Evolutionary conservation across 148 eudicot species (phyloP).

Genomic region (Fagopyrum esculentum): DNA sequence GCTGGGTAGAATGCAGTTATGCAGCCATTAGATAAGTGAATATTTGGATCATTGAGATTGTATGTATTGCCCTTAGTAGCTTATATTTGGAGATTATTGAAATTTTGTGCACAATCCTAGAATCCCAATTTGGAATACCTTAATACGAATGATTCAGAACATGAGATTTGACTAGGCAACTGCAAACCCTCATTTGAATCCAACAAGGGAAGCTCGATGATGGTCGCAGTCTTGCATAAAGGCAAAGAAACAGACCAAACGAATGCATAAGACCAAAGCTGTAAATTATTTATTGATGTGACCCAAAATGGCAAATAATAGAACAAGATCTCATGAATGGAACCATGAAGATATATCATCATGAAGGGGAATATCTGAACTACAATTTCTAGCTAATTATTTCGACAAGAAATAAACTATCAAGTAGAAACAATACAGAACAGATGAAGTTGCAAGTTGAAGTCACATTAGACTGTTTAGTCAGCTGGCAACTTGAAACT

Average conservation of each 20-base stretch:
- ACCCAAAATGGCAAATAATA: neutral
- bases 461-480: neutral
- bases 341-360: neutral
- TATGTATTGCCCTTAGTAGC: neutral
- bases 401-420: neutral
- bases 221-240: neutral
- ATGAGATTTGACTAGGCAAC: neutral
- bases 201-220: neutral
- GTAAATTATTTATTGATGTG: neutral
- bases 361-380: neutral
- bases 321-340: neutral
- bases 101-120: neutral
- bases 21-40: neutral
- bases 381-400: neutral
- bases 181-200: neutral
- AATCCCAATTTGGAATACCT: neutral
- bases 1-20: neutral
- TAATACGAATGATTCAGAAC: neutral
- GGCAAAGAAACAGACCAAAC: too few relatives aligned
- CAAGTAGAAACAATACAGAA: neutral
- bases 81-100: too few relatives aligned
- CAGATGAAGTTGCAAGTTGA: neutral
- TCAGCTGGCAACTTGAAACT: neutral
- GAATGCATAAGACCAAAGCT: neutral
- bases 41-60: neutral